Evolutionary conservation across 2,329 filamentous ascomycete species (phyloP), one percentile per base, ranked within the genome.

Genomic region (Emergomyces orientalis): DNA sequence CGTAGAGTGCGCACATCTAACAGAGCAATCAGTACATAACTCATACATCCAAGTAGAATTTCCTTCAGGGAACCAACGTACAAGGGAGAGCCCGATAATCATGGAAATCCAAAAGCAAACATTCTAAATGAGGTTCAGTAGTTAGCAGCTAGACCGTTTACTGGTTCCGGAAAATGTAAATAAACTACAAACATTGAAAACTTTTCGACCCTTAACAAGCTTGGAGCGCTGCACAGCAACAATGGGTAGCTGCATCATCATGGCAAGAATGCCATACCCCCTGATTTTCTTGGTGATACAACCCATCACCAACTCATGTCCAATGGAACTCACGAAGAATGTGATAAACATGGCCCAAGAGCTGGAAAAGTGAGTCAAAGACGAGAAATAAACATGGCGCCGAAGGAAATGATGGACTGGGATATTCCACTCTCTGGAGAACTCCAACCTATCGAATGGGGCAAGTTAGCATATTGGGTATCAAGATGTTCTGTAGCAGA

Each of bases 211-310:
- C 62, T 86, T 84, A 45, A 97, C 85, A 79, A 86, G 90, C 65
- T 81, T 84, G 4, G 89, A 91, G 65, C 90, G 84, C 79, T 97
- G 94, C 37, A 97, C 79, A 74, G 92, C 85, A n/a, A 97, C 89
- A 68, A 97, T 94, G 0, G 94, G 94, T 68, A 97, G 83, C 80
- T 99, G 94, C 65, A 95, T 78, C 94, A 99, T 97, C 86, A 97
- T 94, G 65, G 90, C 89, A 25, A 95, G 72, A 73, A 97, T 96
- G 11, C 93, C 94, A 72, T 97, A 99, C 14, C 94, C 94, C 45
- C 94, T 81, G 55, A 97, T 81, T 79, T 99, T 97, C 81, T 97
- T 93, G 32, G 92, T 97, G 73, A 99, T 97, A 75, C 93, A 97
- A 8, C 89, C 91, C 89, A 99, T 96, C 70, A 99, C 90, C 63